Evolutionary conservation across 2,329 filamentous ascomycete species (phyloP).

Genomic region (Diaporthe sp.): DNA sequence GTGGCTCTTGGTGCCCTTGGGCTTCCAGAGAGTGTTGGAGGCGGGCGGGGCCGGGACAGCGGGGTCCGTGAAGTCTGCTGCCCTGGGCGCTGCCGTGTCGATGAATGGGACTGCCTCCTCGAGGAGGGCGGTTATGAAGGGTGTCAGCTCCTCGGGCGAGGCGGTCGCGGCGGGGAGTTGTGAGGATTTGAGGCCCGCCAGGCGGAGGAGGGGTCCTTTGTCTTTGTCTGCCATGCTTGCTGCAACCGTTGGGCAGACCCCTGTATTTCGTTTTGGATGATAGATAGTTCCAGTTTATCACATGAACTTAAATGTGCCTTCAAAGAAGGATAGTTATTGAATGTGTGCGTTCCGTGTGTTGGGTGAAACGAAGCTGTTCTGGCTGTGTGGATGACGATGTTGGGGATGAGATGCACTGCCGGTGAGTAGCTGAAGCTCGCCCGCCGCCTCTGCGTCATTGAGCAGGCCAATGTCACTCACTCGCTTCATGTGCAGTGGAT

Average conservation of each 20-base stretch:
- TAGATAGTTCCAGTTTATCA: not conserved
- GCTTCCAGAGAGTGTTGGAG: constrained; percentile 50
- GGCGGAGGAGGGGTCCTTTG: constrained; percentile 61
- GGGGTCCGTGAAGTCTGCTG: constrained; percentile 42
- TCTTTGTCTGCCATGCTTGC: constrained; percentile 2
- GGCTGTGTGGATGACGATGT: constrained; percentile 5
- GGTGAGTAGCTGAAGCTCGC: not conserved
- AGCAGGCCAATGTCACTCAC: constrained; percentile 27
- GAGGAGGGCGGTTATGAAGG: constrained; percentile 67
- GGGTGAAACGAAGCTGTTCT: not conserved
- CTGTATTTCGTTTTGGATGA: not conserved
- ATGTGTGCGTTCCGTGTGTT: not conserved
- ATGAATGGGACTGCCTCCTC: constrained; percentile 73
- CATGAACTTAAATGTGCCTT: not conserved
- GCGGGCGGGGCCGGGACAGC: constrained; percentile 40
- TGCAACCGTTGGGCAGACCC: not conserved
- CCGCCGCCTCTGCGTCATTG: constrained; percentile 19
- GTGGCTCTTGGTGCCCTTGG: constrained; percentile 60
- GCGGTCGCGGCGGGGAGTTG: constrained; percentile 61
- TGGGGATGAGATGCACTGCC: constrained; percentile 1
- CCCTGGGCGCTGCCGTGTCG: constrained; percentile 63
- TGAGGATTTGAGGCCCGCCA: constrained; percentile 63
- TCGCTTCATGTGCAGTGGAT: not conserved
- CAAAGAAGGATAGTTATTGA: not conserved
- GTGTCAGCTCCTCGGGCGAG: constrained; percentile 58